phyloP scores from a whole-genome alignment of 163 green algal species.

The Chloromonas sp. region DNA sequence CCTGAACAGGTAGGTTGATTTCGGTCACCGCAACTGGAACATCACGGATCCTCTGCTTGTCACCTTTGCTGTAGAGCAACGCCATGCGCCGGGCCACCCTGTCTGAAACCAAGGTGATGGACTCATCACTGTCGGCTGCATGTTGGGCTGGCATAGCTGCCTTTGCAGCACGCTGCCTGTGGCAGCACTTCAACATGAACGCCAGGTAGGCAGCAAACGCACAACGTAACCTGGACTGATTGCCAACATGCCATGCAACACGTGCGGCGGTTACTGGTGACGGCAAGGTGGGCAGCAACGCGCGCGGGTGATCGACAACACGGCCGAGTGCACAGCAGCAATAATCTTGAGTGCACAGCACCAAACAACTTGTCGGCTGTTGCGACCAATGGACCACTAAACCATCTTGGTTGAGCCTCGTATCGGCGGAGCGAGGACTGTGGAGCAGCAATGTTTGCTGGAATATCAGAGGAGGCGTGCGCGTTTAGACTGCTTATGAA shows the following conservation, averaged over 20 bases:
- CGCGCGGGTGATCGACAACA: not conserved
- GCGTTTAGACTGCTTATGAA: slow-evolving; percentile 5
- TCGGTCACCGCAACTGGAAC: not conserved
- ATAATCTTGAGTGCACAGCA: not conserved
- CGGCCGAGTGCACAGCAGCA: not conserved
- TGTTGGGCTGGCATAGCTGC: no score
- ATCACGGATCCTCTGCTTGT: not conserved
- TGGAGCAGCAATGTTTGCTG: not conserved
- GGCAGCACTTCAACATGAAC: no score
- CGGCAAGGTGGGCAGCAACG: not conserved
- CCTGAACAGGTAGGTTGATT: not conserved
- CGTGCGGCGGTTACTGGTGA: no score
- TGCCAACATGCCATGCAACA: no score
- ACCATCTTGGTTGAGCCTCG: not conserved
- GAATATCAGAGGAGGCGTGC: not conserved
- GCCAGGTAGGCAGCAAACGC: no score
- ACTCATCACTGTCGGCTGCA: no score
- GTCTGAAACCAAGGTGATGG: no score
- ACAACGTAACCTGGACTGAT: no score
- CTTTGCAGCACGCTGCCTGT: no score
- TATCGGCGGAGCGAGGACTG: not conserved
- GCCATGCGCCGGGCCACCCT: no score
- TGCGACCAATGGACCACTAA: not conserved
- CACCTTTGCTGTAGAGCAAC: no score
- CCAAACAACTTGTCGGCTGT: not conserved